Conservation (phyloP, 441 rosid species). For the Arabidopsis lyrata region DNA sequence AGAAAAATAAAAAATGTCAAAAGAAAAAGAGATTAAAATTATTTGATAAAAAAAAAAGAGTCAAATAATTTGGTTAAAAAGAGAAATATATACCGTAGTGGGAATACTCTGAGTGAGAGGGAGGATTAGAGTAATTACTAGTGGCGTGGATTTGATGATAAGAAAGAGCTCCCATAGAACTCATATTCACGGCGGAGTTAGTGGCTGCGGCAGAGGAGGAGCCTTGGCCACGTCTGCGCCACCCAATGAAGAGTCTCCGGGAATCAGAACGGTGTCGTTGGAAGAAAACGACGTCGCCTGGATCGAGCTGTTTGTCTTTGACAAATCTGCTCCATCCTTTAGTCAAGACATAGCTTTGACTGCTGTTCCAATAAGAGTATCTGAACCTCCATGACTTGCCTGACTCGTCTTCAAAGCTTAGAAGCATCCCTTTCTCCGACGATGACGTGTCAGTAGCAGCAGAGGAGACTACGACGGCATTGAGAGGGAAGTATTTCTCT, state of each 20-base stretch:
- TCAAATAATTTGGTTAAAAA: background rate
- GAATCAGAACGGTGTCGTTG: conserved; percentile 68
- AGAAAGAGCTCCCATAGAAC: conserved; percentile 18
- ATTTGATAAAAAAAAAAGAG: too few relatives aligned
- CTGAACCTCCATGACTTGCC: conserved; percentile 88
- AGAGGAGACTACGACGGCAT: conserved; percentile 14
- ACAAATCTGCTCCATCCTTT: conserved; percentile 98
- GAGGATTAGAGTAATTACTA: conserved; percentile 34
- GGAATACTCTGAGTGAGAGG: conserved; percentile 36
- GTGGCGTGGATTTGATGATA: conserved; percentile 36
- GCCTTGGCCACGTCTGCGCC: conserved; percentile 64
- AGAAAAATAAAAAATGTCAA: background rate
- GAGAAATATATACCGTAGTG: conserved; percentile 33
- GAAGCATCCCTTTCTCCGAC: conserved; percentile 68
- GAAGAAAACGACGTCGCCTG: conserved; percentile 86
- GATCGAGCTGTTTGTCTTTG: conserved; percentile 89
- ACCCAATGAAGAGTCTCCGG: conserved; percentile 75
- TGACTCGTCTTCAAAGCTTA: conserved; percentile 85
- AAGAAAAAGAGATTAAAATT: too few relatives aligned
- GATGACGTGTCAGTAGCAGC: conserved; percentile 55
- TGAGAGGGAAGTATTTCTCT: conserved; percentile 85
- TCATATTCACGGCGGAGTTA: conserved; percentile 22
- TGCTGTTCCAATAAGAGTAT: conserved; percentile 97
- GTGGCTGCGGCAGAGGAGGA: conserved; percentile 15
- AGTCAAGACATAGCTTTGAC: conserved; percentile 94